A percentile compares a stretch with the other conserved stretches of the same genome.
phyloP scores from a whole-genome alignment of 2,329 filamentous ascomycete genomes.

The Coniochaeta ligniaria region DNA sequence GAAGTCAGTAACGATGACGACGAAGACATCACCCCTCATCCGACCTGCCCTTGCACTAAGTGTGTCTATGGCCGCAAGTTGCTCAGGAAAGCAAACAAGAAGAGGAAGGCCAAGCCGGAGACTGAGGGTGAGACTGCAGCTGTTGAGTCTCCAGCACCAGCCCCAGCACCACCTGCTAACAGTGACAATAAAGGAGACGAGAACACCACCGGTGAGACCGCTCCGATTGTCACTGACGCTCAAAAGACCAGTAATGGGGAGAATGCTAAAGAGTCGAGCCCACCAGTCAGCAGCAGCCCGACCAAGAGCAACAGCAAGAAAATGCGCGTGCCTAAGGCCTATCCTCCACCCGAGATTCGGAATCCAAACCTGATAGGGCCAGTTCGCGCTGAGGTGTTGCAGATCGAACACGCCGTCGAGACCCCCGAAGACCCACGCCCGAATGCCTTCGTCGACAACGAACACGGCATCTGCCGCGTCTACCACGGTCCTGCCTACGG shows the following conservation, averaged over 20 bases:
- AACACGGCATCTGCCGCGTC: slow-evolving; percentile 43
- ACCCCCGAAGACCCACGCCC: slow-evolving; percentile 44
- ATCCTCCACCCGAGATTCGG: slow-evolving; percentile 19
- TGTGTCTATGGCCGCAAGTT: background rate
- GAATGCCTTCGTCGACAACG: slow-evolving; percentile 52
- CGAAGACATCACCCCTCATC: background rate
- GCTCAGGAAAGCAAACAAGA: slow-evolving; percentile 2
- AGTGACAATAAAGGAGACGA: background rate
- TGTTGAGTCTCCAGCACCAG: background rate
- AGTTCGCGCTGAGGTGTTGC: slow-evolving; percentile 39
- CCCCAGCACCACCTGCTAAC: background rate
- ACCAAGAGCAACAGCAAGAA: slow-evolving; percentile 2
- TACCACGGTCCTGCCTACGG: slow-evolving; percentile 52
- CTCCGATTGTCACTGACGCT: background rate
- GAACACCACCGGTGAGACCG: background rate
- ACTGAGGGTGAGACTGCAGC: background rate
- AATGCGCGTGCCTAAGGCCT: background rate
- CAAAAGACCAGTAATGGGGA: slow-evolving; percentile 5
- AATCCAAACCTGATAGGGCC: slow-evolving; percentile 40
- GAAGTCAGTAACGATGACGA: background rate
- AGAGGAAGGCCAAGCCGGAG: background rate
- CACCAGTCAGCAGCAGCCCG: background rate
- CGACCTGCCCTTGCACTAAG: background rate
- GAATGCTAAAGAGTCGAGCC: background rate
- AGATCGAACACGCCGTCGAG: slow-evolving; percentile 50